Evolutionary conservation across 495 filamentous ascomycete genomes (phyloP), one percentile per base, ranked within the genome.

Genomic region (Chaetomium fimeti): DNA sequence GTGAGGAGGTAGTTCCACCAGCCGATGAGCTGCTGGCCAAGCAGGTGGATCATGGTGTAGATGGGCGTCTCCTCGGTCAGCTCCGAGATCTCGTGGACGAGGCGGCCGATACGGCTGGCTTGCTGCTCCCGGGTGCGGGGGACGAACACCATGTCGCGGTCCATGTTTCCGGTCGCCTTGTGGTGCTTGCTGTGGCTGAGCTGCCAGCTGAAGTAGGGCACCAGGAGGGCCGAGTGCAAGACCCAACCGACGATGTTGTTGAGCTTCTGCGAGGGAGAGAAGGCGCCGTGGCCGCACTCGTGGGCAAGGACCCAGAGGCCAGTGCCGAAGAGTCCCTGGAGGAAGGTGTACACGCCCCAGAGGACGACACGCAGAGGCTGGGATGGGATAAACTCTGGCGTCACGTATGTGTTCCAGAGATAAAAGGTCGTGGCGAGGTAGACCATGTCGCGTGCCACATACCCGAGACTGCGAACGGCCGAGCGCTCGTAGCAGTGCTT

Each of bases 121-220:
- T 88, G 90, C 74, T 88, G 75, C 55, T 91, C 84, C 42, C 92
- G 86, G 62, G 90, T 92, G 81, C 89, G 91, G 42, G 94, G 94
- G 3, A 96, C 82, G 79, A 97, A 97, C 63, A 97, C 94, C 92
- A 97, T 97, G 78, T 98, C 94, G 69, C 92, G 90, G 75, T 93
- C 91, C 69, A 98, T 82, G 83, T 98, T 84, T 65, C 92, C 94
- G 47, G 94, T 98, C 56, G 92, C 91, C 83, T 97, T 93, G 84
- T 96, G 91, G 81, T 96, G 91, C 84, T 93, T 92, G 75, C 89
- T 87, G 79, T 96, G 91, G 65, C 89, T 91, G 77, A 94, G 89
- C 81, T 93, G 92, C 91, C 91, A 96, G 67, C 89, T 91, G 78
- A 92, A 94, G 79, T 93, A 96, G 28, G 91, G 91, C 28, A 94